Evolutionary conservation across 1,139 yeast species (phyloP), one percentile per base, ranked within the genome.

Genomic region (Yamadazyma jaroonii): DNA sequence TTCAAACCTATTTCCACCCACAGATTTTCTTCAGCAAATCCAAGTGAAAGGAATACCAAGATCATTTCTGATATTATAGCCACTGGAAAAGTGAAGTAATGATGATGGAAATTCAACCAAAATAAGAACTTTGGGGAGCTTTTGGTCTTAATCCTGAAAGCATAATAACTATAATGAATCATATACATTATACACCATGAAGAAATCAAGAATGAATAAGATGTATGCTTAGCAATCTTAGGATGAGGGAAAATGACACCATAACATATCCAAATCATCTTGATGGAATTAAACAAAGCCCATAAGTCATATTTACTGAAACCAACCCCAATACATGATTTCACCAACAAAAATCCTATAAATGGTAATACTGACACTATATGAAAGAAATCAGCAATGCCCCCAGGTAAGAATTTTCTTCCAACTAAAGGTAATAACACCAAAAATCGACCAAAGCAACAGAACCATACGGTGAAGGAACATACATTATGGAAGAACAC

Each of bases 301-400:
- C 71, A 66, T 10, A 56, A 22, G 38, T 56, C 62, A 12, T 38
- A 35, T 4, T 27, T 4, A 2, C 36, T 12, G 24, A 49, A 37
- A 9, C 15, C 41, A 7, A 32, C 33, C 8, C 37, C 42, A 12
- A 53, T 40, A 29, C 60, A 34, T 2, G 50, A 29, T 36, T 57
- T 56, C 9, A 56, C 53, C 25, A 62, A 36, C 14, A 60, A 37
- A 32, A 60, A 49, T 4, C 59, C 62, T 1, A 59, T 36, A 14
- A 66, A 46, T 4, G 75, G 74, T 6, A 60, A 42, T 25, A 64
- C 42, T 2, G 75, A 50, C 15, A 70, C 69, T n/a, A 63, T 61
- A 38, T 74, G 75, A 47, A 79, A 76, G 59, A 78, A 79, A 47
- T 77, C 83, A 34, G 84, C 85, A 10, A 82, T 78, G 1, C 88